Base-by-base conservation (phyloP, 331 rosid genomes). In the Arachis monticola region DNA sequence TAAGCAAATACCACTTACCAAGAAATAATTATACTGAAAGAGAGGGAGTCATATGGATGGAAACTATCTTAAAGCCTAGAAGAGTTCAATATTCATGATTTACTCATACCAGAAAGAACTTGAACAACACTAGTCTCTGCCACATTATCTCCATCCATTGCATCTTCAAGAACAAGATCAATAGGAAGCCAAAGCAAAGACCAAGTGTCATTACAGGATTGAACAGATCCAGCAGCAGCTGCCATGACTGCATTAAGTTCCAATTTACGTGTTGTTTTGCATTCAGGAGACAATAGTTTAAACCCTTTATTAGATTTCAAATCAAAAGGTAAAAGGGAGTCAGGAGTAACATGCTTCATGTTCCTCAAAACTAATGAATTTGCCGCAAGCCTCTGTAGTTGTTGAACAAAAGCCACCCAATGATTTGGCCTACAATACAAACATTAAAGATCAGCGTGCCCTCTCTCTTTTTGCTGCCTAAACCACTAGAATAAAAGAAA, bases 111-210 rank as follows among this genome's bases (percentile, higher is more conserved):
- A 30, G 88, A 74, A 77, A 95, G 90, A 75, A 77, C 76, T 59
- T 90, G 90, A 40, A 95, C 87, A 60, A 96, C 92, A 87, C 97
- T 89, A 71, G 73, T 73, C 72, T 83, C 87, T 45, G 85, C 74
- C 22, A 79, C 92, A 72, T 88, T 87, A 77, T 90, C 80, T 44
- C 93, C 93, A 82, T 90, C 92, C 97, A 92, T 85, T 52, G 96
- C 88, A 86, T 95, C 97, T 82, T 95, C 99, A 56, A 95, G 92
- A 60, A 88, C 84, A 80, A 95, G 74, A 87, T 95, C 99, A 69
- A 95, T 85, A 42, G 99, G 99, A 88, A 95, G 88, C 99, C 99
- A 95, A 56, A 92, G 82, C 10, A 87, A 82, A 59, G 97, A 87
- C 80, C 85, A 83, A 79, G 76, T 86, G 76, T 82, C 85, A 53